Evolutionary conservation across 202 grass and related monocot species (phyloP).

Genomic region (Schoenoplectus tabernaemontani): DNA sequence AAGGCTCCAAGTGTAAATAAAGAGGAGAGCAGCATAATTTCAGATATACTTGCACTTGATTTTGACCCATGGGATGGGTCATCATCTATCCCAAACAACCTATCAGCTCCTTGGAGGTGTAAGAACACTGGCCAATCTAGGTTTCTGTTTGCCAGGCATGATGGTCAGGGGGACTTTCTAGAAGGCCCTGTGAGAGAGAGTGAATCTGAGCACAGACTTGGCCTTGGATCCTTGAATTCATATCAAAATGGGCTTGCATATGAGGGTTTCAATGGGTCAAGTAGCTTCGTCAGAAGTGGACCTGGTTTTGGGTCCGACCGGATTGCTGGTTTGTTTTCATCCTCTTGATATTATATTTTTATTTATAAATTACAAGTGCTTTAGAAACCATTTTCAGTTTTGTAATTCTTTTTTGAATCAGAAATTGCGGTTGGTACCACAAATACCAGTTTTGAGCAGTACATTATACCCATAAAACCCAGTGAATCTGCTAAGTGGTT

Average conservation of each 20-base stretch:
- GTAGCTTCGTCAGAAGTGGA: constrained; percentile 17
- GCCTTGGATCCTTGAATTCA: constrained; percentile 38
- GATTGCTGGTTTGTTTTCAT: constrained; percentile 10
- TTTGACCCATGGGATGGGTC: constrained; percentile 93
- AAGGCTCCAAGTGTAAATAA: constrained; percentile 51
- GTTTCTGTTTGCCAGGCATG: constrained; percentile 94
- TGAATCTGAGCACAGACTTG: constrained; percentile 39
- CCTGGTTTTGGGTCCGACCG: constrained; percentile 28
- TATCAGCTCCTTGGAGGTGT: constrained; percentile 51
- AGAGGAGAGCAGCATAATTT: constrained; percentile 79
- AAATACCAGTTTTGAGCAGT: background rate
- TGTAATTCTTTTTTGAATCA: background rate
- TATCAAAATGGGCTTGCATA: constrained; percentile 42
- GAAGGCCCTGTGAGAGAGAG: constrained; percentile 44
- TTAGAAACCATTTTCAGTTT: background rate
- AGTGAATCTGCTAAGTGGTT: background rate
- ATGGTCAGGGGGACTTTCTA: constrained; percentile 43
- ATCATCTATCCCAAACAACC: constrained; percentile 42
- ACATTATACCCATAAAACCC: background rate
- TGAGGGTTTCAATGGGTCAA: constrained; percentile 22
- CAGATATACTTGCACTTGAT: constrained; percentile 68
- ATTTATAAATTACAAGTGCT: background rate
- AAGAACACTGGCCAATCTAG: constrained; percentile 69
- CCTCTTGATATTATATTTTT: background rate
- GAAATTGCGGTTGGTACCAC: background rate